Evolutionary conservation across 202 grass and related monocot species (phyloP), one percentile per base, ranked within the genome.

Genomic region (Elaeis oleifera): DNA sequence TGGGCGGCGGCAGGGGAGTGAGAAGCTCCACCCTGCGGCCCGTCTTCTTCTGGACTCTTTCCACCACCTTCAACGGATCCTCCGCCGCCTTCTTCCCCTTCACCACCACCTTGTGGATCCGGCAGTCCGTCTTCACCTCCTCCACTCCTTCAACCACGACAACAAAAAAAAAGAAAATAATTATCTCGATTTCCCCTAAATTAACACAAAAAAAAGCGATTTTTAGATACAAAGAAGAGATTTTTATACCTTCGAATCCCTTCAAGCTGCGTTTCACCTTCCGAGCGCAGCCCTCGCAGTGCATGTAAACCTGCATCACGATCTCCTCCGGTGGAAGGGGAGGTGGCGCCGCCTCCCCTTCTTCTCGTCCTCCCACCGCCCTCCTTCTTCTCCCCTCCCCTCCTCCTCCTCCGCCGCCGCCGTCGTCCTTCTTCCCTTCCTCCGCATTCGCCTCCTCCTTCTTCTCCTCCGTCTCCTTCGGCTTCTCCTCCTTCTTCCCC

Each of bases 31-130:
- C 90, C 73, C 82, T 95, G 63, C 78, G 77, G 24, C 81, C 76
- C 0, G 86, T 80, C 74, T 95, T 95, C 76, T 85, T 95, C 55
- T 95, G 81, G 63, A 90, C 71, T 18, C 75, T 68, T 51, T 85
- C 90, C 59, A 95, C 81, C 36, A 95, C 83, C 76, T 88, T 95
- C 78, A 87, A 73, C 1, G 90, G 90, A 36, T 95, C 72, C 3
- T 74, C 81, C 0, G 90, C 86, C 2, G 70, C 75, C 53, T 90
- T 88, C 78, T 78, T 95, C 58, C 86, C 90, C 63, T 90, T 95
- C 69, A 80, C 90, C 51, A 90, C 59, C 73, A 95, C 86, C 78
- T 77, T 90, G 51, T 85, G 80, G 3, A 73, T 58, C 56, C 75
- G 87, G 3, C 76, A 85, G 65, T 95, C 83, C 0, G 78, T 78